Base-by-base conservation (phyloP, 2,329 filamentous ascomycete species). In the Tolypocladium ophioglossoides region DNA sequence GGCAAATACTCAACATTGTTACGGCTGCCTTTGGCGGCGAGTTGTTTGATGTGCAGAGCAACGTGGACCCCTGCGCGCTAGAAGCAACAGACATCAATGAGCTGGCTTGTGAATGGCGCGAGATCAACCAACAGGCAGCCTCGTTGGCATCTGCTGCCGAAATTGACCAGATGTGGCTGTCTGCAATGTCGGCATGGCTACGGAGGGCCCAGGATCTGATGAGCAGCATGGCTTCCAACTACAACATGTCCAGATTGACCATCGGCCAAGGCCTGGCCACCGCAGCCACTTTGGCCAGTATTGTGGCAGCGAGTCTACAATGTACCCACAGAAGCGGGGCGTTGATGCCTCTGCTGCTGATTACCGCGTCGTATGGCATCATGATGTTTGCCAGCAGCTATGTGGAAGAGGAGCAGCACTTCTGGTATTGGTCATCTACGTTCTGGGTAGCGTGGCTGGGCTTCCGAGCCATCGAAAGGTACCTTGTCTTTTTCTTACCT, bases 331-430 rank as follows among this genome's bases (percentile, higher is more conserved):
- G 51, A 0, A 41, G 54, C 20, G 59, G 58, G 0, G 53, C 55
- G 16, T 61, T 75, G 12, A 54, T 67, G 10, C 75, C 77, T 4
- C 73, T 87, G 51, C 59, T 73, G 4, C 58, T 78, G 2, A 73
- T 84, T 34, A 79, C 79, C 0, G 50, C 84, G 0, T 69, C 79
- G 0, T 96, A 97, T 65, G 84, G 85, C 1, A 68, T 82, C 39
- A 95, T 96, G 83, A 97, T 97, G 91, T 97, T 97, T 71, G 92
- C 91, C 11, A 96, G 89, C 67, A 97, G 91, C 65, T 99, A 94
- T 68, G 90, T 99, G 2, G 94, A 99, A 70, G 94, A 99, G 71
- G 94, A 99, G 68, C 94, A 99, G 51, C 90, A 97, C 61, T 96
- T 96, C 67, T 99, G 94, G 94, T 97, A 99, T 71, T 97, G 92